Conservation (phyloP, 2,329 filamentous ascomycete genomes). For the Colletotrichum navitas region DNA sequence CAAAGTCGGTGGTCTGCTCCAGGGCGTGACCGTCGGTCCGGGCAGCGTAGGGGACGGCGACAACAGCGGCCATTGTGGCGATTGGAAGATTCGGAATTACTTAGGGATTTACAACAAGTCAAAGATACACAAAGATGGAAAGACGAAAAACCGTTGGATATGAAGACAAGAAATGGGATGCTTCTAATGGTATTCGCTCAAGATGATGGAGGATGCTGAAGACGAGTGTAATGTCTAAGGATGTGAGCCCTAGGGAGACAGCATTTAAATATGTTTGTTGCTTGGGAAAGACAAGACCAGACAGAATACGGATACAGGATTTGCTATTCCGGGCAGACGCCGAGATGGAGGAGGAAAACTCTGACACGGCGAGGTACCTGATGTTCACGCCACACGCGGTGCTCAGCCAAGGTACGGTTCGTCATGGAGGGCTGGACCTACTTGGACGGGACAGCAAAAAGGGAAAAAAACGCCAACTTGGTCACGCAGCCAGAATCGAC, state of each 20-base stretch:
- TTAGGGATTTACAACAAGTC: not conserved
- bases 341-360: conserved; percentile 24
- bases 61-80: conserved; percentile 38
- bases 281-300: conserved; percentile 32
- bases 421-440: conserved; percentile 10
- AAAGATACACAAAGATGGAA: not conserved
- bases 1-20: conserved; percentile 60
- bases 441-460: not conserved
- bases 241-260: not conserved
- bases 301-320: not conserved
- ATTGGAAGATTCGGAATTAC: not conserved
- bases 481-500: conserved; percentile 33
- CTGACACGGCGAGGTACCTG: conserved; percentile 30
- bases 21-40: conserved; percentile 51
- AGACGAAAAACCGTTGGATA: not conserved
- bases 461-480: conserved; percentile 23
- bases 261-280: conserved; percentile 39
- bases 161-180: not conserved
- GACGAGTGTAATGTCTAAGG: conserved; percentile 8
- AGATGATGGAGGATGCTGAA: not conserved
- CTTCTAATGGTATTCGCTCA: conserved; percentile 5
- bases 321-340: not conserved
- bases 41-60: conserved; percentile 28
- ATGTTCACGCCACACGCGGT: conserved; percentile 11
- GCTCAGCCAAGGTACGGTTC: conserved; percentile 19